Base-by-base conservation (phyloP, 768 basidiomycete genomes). In the Mycena vulgaris region DNA sequence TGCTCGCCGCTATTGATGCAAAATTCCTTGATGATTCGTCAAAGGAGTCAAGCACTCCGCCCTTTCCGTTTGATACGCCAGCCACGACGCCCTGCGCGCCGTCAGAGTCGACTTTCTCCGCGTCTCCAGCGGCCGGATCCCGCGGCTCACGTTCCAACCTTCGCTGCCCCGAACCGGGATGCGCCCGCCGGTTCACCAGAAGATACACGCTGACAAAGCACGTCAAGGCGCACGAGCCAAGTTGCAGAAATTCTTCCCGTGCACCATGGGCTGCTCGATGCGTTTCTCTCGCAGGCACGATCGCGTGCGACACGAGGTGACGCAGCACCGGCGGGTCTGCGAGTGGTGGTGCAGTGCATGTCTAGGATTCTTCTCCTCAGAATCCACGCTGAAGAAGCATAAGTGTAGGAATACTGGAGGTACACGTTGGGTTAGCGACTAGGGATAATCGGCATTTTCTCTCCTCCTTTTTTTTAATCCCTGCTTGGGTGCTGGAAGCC, bases 271-370 rank as follows among this genome's bases (percentile, higher is more conserved):
- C 17, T 89, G 88, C 74, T 79, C 81, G 8, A 88, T 89, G 76
- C 81, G 81, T 13, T 89, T 89, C 76, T 89, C 88, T 35, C 79
- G 88, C 57, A 88, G 88, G 66, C 88, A 89, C 70, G 88, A 89
- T 68, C 80, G 87, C 37, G 82, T 89, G 16, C 83, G 88, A 61
- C 88, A 89, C 67, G 88, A 89, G 75, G 88, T 89, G 7, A 85
- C 86, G 11, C 88, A 89, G 75, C 88, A 89, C 68, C 85, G 86
- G 17, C 88, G 88, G 72, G 71, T 88, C 49, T 89, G 88, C 79
- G 88, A 89, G 69, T 88, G 86, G 75, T 77, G 79, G 1, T 89
- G 88, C 71, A 80, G 83, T 13, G 84, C 85, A 2, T 89, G 88
- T 67, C 83, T 85, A 21, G 80, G 87, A 14, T 88, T 89, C 76